phyloP scores from a whole-genome alignment of 306 rosid genomes.

The Amphicarpaea edgeworthii region DNA sequence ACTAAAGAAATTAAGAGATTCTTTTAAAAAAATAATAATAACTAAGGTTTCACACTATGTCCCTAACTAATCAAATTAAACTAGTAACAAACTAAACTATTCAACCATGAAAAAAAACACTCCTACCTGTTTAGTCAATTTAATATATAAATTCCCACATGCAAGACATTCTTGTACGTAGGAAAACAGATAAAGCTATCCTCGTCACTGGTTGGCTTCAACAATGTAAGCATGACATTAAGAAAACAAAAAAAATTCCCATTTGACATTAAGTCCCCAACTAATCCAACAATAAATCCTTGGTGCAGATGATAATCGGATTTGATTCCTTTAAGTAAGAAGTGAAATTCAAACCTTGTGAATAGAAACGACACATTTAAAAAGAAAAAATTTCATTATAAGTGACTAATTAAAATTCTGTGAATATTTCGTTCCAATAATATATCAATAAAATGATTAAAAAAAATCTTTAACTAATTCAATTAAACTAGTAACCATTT shows the following conservation, averaged over 20 bases:
- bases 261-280: conserved; percentile 26
- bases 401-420: too few species aligned
- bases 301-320: too few species aligned
- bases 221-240: conserved; percentile 10
- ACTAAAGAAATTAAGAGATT: background rate
- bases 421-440: too few species aligned
- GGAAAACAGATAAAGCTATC: conserved; percentile 22
- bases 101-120: conserved; percentile 10
- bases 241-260: background rate
- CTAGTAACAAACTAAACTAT: conserved; percentile 34
- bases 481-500: conserved; percentile 33
- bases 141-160: conserved; percentile 40
- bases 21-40: background rate
- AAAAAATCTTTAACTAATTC: too few species aligned
- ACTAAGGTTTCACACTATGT: background rate
- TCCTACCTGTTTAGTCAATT: conserved; percentile 25
- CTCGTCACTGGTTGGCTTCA: conserved; percentile 5
- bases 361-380: too few species aligned
- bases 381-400: too few species aligned
- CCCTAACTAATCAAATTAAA: conserved; percentile 43
- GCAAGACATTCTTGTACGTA: background rate
- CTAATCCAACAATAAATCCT: too few species aligned
- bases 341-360: too few species aligned
- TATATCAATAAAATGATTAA: too few species aligned
- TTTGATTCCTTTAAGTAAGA: too few species aligned